These are phyloP conservation scores for Thalassiosira exigua DNA, from an alignment of 352 stramenopile genomes.

Conservation along the genomic window DNA sequence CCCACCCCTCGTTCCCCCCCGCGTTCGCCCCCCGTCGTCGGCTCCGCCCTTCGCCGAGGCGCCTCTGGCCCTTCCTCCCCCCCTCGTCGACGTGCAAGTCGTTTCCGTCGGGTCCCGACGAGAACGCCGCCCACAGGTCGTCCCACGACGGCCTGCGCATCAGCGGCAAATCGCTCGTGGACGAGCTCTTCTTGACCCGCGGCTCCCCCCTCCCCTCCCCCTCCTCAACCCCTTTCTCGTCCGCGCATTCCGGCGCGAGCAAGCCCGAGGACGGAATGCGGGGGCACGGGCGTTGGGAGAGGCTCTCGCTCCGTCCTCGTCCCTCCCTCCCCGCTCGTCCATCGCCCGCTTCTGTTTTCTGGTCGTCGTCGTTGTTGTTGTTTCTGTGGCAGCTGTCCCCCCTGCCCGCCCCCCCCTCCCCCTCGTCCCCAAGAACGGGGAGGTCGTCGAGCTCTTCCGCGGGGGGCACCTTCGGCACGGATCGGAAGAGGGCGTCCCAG, in stretches of 20 bases:
- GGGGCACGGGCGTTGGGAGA: no score
- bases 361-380: no score
- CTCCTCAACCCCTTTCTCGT: no score
- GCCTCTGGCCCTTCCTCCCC: background rate
- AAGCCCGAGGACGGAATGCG: background rate
- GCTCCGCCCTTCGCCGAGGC: background rate
- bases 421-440: background rate
- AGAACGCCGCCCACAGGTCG: constrained; percentile 26
- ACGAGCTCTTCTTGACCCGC: background rate
- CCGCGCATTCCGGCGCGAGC: no score
- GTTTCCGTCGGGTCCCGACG: constrained; percentile 45
- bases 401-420: background rate
- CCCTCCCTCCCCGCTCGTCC: no score
- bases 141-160: constrained; percentile 5
- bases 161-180: constrained; percentile 9
- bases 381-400: no score
- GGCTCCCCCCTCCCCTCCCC: background rate
- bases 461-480: constrained; percentile 17
- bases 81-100: constrained; percentile 15
- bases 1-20: no score
- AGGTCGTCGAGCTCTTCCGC: constrained; percentile 11
- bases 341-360: no score
- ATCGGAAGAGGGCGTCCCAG: background rate
- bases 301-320: no score
- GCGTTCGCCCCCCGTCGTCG: background rate